A percentile compares a stretch with the other conserved stretches of the same genome.
These are phyloP conservation scores for Erythrobasidium hasegawianum DNA, from an alignment of 1,284 basidiomycete species.

Conservation along the genomic window DNA sequence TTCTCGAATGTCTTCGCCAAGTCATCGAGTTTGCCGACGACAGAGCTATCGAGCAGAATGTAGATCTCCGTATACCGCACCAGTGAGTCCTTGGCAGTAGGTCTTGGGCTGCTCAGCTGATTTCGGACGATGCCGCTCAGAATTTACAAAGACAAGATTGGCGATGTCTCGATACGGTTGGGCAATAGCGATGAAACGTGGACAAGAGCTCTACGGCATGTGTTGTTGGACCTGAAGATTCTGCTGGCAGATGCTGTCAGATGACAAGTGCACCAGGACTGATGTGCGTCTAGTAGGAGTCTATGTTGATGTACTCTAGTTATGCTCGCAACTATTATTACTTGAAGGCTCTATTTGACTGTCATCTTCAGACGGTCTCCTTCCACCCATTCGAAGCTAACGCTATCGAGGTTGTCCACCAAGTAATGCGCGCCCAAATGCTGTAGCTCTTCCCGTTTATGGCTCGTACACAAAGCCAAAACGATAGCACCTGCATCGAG, in stretches of 20 bases:
- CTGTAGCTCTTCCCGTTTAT: slow-evolving; percentile 49
- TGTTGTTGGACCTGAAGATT: slow-evolving; percentile 49
- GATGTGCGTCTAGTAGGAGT: neutral
- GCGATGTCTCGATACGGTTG: slow-evolving; percentile 86
- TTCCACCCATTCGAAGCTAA: neutral
- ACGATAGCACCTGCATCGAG: slow-evolving; percentile 68
- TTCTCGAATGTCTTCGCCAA: slow-evolving; percentile 89
- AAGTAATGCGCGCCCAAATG: slow-evolving; percentile 12
- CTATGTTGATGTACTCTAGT: slow-evolving; percentile 3
- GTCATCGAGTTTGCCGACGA: slow-evolving; percentile 74
- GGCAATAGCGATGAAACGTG: slow-evolving; percentile 86
- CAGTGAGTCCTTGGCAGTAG: slow-evolving; percentile 58
- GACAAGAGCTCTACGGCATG: slow-evolving; percentile 88
- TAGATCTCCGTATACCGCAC: slow-evolving; percentile 73
- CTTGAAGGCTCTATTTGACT: neutral
- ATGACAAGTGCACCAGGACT: neutral
- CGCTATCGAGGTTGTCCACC: slow-evolving; percentile 17
- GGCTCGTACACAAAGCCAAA: slow-evolving; percentile 76
- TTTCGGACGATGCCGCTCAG: slow-evolving; percentile 56
- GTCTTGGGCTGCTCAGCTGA: neutral
- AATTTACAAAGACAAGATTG: slow-evolving; percentile 90
- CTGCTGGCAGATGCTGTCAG: slow-evolving; percentile 27
- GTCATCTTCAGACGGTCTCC: neutral
- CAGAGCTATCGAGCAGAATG: slow-evolving; percentile 56
- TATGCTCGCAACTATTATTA: neutral